Evolutionary conservation across 768 basidiomycete species (phyloP).

Genomic region (Lentinula aciculospora): DNA sequence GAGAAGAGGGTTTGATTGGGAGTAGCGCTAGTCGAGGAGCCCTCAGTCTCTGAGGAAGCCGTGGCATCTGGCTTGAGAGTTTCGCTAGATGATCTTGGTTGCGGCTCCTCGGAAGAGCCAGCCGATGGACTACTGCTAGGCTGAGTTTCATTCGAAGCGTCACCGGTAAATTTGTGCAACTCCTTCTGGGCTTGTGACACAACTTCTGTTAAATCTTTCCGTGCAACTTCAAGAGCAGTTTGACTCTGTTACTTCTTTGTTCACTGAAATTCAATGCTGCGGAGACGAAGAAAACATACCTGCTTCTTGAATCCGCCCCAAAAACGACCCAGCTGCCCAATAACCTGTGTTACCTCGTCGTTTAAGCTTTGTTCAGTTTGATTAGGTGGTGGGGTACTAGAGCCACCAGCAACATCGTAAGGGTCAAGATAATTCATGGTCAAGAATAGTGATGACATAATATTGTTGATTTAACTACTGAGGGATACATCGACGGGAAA

Average conservation of each 20-base stretch:
- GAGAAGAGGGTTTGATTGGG: constrained; percentile 49
- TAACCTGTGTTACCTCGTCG: constrained; percentile 85
- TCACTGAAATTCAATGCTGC: background rate
- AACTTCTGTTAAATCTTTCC: constrained; percentile 66
- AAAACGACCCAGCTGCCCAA: constrained; percentile 79
- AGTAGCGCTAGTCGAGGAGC: constrained; percentile 18
- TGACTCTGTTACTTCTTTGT: constrained; percentile 49
- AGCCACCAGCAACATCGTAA: constrained; percentile 46
- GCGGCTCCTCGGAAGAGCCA: constrained; percentile 7
- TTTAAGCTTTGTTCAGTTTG: constrained; percentile 57
- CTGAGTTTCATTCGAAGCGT: constrained; percentile 18
- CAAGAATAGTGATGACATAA: background rate
- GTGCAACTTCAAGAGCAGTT: constrained; percentile 58
- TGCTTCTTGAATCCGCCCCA: constrained; percentile 93
- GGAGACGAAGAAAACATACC: constrained; percentile 35
- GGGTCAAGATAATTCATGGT: constrained; percentile 73
- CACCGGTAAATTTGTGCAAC: constrained; percentile 52
- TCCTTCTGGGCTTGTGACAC: constrained; percentile 80
- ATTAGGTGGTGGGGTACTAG: constrained; percentile 41
- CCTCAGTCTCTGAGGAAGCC: constrained; percentile 17
- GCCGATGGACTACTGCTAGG: constrained; percentile 5
- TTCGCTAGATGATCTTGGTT: constrained; percentile 17
- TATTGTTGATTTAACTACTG: background rate
- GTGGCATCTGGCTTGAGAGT: constrained; percentile 19
- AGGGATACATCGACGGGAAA: background rate